Base-by-base conservation (phyloP, 495 filamentous ascomycete genomes). In the Bacidia gigantensis region DNA sequence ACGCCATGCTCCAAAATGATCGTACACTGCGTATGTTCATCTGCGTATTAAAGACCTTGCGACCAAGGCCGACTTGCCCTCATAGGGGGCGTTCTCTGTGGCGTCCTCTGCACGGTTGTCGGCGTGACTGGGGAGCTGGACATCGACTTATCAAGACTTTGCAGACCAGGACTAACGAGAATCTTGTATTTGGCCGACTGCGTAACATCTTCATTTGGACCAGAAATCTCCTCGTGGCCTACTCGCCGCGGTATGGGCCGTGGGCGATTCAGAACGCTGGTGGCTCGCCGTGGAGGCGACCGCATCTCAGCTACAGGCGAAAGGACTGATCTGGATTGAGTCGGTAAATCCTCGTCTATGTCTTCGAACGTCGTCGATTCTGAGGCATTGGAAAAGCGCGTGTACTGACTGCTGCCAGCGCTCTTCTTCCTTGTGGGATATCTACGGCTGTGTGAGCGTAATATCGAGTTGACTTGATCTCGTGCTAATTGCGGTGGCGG, bases 321-420 rank as follows among this genome's bases (percentile, higher is more conserved):
- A 2, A 61, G 50, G 32, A 35, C 29, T 17, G 49, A 49, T 12
- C 32, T 54, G 42, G 39, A 22, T 3, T 23, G 29, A 23, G 46
- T 54, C 10, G 23, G 40, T 22, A 58, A 53, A 0, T 53, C 54
- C 17, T 58, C 57, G n/a, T 60, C 58, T 22, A 40, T 50, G 44
- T 61, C 56, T 53, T 61, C 57, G 17, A 62, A 56, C 26, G 46
- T 55, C 3, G 25, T 50, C 10, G 57, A 59, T 24, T 50, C 51
- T 20, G 57, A 55, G 14, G 45, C 51, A n/a, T 46, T 57, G 20
- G 52, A 53, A 29, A 52, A 55, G 10, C 21, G 46, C 29, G 57
- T 55, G 20, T 47, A 21, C 41, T 50, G 42, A 26, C 29, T 53
- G 23, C 39, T 54, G 46, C 43, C 47, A 12, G 29, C 32, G 42